A percentile compares a stretch with the other conserved stretches of the same genome.
Conservation (phyloP, 352 stramenopile species). For the Globisporangium lucens region DNA sequence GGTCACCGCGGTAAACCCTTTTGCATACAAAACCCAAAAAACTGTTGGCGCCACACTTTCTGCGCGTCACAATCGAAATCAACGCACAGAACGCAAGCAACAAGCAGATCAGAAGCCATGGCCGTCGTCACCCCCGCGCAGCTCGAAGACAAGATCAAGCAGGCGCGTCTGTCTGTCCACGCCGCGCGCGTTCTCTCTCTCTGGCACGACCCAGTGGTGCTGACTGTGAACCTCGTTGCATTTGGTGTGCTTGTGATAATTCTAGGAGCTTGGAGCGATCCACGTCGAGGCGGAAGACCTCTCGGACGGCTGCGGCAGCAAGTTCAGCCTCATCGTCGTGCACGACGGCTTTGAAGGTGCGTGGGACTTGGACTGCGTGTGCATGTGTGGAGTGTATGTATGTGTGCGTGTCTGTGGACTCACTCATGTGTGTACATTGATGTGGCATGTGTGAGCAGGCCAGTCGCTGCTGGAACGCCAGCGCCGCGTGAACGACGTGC, state of each 20-base stretch:
- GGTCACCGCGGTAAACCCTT: neutral
- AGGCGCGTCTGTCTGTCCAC: slow-evolving; percentile 17
- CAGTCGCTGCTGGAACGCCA: slow-evolving; percentile 77
- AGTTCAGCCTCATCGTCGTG: slow-evolving; percentile 84
- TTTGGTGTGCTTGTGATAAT: neutral
- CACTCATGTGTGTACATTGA: neutral
- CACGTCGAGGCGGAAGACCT: slow-evolving; percentile 75
- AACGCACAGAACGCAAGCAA: neutral
- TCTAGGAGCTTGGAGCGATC: slow-evolving; percentile 53
- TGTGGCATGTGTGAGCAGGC: slow-evolving; percentile 26
- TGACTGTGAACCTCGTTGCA: slow-evolving; percentile 4
- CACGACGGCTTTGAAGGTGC: slow-evolving; percentile 75
- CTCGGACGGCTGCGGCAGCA: slow-evolving; percentile 79
- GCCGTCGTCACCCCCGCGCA: slow-evolving; percentile 49
- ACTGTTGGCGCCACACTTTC: neutral
- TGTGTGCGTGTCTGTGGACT: neutral
- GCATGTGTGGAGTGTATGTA: neutral
- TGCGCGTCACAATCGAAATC: slow-evolving; percentile 3
- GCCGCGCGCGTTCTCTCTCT: neutral
- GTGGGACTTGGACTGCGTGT: neutral
- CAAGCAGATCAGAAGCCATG: slow-evolving; percentile 23
- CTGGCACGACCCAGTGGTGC: neutral
- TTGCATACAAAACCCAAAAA: neutral
- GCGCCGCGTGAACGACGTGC: slow-evolving; percentile 70
- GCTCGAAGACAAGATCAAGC: slow-evolving; percentile 53